Base-by-base conservation (phyloP, 768 basidiomycete species). In the Russula sp. region DNA sequence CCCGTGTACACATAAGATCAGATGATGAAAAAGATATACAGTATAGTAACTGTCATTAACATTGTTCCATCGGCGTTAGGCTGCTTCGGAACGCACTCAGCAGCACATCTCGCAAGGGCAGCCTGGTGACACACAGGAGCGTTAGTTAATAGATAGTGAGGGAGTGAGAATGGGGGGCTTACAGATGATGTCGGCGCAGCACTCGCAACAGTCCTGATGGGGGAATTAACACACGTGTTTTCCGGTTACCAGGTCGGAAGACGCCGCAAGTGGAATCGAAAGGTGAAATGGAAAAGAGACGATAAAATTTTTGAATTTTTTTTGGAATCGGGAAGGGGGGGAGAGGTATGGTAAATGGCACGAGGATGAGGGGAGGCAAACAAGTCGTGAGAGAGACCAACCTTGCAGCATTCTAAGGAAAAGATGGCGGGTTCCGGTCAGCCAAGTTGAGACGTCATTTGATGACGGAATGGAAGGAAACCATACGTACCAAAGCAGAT, bases 71-170 rank as follows among this genome's bases (percentile, higher is more conserved):
- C 22, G 24, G 22, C n/a, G 32, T 16, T 22, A 13, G n/a, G 11
- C 2, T 24, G 26, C 40, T 42, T 22, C n/a, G 4, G 22, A 26
- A 13, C 10, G 3, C 59, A 14, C 44, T 55, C 42, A 61, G 38
- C 50, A 89, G 73, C 83, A 85, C 83, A 89, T 83, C 77, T 90
- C 88, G 78, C 88, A 90, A 10, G 88, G 88, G 79, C 87, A 90
- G 75, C 88, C 88, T 89, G 26, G 28, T 24, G 50, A 32, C 6
- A 52, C 14, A 34, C 6, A 13, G 30, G 11, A 9, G 22, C 46
- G n/a, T 22, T 22, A n/a, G 32, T 18, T 9, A 9, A 67, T 50
- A 22, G 61, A 46, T 16, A 36, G 1, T 49, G 55, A 28, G 14
- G n/a, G 14, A 34, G 22, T 5, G 22, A 57, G 18, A 24, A n/a